Evolutionary conservation across 345 rosid genomes (phyloP).

Genomic region (Schrenkiella parvula): DNA sequence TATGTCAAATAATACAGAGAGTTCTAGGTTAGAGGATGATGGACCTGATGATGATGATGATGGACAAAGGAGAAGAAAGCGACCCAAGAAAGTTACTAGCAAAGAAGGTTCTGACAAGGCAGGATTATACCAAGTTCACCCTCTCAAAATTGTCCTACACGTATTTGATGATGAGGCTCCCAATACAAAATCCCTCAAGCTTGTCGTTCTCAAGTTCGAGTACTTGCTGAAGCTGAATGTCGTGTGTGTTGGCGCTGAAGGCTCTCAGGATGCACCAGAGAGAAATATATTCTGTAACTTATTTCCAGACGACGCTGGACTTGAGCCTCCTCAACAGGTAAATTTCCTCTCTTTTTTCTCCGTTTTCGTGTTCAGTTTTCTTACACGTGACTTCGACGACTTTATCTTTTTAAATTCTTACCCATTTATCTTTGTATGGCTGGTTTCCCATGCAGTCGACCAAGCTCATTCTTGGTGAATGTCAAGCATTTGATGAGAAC

Average conservation of each 20-base stretch:
- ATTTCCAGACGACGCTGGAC: conserved; percentile 80
- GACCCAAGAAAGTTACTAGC: conserved; percentile 56
- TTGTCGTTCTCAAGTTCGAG: conserved; percentile 72
- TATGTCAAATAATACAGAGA: conserved; percentile 49
- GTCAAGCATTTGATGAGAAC: conserved; percentile 57
- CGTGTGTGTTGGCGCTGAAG: conserved; percentile 78
- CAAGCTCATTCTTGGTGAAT: conserved; percentile 62
- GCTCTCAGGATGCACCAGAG: conserved; percentile 63
- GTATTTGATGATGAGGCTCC: conserved; percentile 63
- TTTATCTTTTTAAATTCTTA: background rate
- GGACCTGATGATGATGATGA: conserved; percentile 86
- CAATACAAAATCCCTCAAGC: conserved; percentile 62
- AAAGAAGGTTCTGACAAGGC: conserved; percentile 64
- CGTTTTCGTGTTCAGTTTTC: background rate
- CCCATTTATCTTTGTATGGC: conserved; percentile 21
- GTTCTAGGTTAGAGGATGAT: conserved; percentile 78
- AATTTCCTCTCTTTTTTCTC: background rate
- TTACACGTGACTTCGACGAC: background rate
- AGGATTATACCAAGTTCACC: conserved; percentile 70
- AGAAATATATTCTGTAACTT: conserved; percentile 79
- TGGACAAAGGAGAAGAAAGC: conserved; percentile 86
- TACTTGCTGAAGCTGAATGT: conserved; percentile 76
- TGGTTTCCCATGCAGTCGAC: conserved; percentile 54
- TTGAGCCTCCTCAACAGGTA: conserved; percentile 93
- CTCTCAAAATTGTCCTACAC: conserved; percentile 68